Evolutionary conservation across 371 early-diverging fungal genomes (phyloP), one percentile per base, ranked within the genome.

Genomic region (Mucor saturninus): DNA sequence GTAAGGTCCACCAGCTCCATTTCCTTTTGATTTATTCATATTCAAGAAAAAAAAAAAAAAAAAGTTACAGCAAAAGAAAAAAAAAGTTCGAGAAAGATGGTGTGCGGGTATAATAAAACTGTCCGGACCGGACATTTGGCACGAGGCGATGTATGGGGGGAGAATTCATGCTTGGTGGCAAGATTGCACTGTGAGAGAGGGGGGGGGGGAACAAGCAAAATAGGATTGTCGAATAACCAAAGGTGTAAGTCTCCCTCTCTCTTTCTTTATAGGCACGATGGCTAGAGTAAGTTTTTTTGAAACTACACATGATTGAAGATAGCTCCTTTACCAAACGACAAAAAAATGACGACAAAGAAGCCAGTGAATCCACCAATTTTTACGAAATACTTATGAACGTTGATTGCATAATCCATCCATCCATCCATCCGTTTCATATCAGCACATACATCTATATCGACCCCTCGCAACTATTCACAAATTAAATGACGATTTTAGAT

Each of bases 251-350:
- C 59, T 71, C 67, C 50, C 60, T 60, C 71, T 71, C 71, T 71
- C 64, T 71, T 66, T 71, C 71, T 60, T 59, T 68, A 63, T 56
- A 64, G 68, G 63, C 64, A 66, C 62, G 59, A 71, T 71, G 71
- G 71, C 71, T 71, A 71, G 71, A 71, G 71, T 71, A 71, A 66
- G 71, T 71, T 30, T 53, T 53, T 45, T 15, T 21, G 11, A 28
- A 35, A 56, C 15, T 35, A 5, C 7, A 28, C 45, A 51, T 11
- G 54, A 53, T 50, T 21, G 21, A 21, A 21, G 28, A 58, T 49
- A 45, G 45, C 48, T 42, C 15, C n/a, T 35, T 43, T 21, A 21
- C 21, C 15, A 49, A 29, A 54, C 37, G 13, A 51, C 8, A 35
- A 32, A 26, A 11, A 56, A 21, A 21, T 21, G 21, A 21, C 21